A percentile compares a stretch with the other conserved stretches of the same genome.
Conservation (phyloP, 2,329 filamentous ascomycete species). For the Epichloe bromicola region DNA sequence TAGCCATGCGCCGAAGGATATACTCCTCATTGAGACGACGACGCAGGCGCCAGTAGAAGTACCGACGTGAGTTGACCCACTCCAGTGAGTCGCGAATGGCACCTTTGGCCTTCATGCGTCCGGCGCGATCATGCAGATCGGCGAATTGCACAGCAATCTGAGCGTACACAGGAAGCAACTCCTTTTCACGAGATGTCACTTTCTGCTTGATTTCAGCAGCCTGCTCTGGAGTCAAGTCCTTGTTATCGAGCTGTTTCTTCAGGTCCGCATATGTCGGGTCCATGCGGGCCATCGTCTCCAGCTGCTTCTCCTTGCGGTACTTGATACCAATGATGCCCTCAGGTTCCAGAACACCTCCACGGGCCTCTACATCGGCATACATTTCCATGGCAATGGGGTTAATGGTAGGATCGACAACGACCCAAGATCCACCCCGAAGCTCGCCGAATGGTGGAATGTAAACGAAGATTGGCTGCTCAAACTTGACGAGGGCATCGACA, state of each 20-base stretch:
- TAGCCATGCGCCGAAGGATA: conserved; percentile 77
- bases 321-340: conserved; percentile 99
- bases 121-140: conserved; percentile 90
- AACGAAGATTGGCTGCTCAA: conserved; percentile 95
- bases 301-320: conserved; percentile 92
- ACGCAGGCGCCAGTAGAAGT: conserved; percentile 99
- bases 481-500: conserved; percentile 95
- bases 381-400: conserved; percentile 97
- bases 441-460: conserved; percentile 97
- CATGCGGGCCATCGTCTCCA: conserved; percentile 92
- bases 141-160: conserved; percentile 97
- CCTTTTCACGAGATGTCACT: conserved; percentile 75
- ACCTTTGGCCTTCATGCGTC: conserved; percentile 96
- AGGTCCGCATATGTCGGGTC: conserved; percentile 74
- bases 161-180: conserved; percentile 80
- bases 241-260: conserved; percentile 58
- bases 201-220: conserved; percentile 67
- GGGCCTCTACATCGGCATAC: conserved; percentile 92
- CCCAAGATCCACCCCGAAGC: conserved; percentile 97
- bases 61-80: conserved; percentile 83
- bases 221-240: conserved; percentile 56
- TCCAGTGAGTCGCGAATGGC: conserved; percentile 72
- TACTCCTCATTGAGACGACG: conserved; percentile 95
- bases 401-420: conserved; percentile 97
- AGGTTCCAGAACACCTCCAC: conserved; percentile 93